These are phyloP conservation scores for Nephelium lappaceum DNA, from an alignment of 345 rosid species.

Conservation along the genomic window DNA sequence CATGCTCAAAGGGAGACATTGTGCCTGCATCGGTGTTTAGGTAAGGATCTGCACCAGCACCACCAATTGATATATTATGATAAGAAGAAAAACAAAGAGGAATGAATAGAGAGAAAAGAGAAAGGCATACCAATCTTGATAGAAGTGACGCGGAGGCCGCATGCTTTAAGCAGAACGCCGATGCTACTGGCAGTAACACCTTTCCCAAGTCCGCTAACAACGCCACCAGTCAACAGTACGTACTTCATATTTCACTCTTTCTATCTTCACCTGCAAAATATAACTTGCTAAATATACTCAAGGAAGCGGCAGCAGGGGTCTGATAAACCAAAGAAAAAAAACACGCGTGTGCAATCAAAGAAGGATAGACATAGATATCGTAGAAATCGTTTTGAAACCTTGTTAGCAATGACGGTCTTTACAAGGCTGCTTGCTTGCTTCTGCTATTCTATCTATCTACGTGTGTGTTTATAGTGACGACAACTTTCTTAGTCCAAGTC, in stretches of 20 bases:
- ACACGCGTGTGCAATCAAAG: not conserved
- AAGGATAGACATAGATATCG: constrained; percentile 13
- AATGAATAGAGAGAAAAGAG: not conserved
- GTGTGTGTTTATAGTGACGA: not conserved
- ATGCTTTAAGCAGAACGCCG: constrained; percentile 78
- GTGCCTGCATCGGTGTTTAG: constrained; percentile 87
- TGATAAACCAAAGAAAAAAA: constrained; percentile 27
- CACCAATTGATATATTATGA: too few relatives aligned
- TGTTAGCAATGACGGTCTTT: constrained; percentile 29
- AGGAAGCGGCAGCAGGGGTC: not conserved
- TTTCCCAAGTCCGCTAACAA: constrained; percentile 83
- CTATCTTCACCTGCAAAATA: not conserved
- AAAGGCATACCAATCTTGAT: constrained; percentile 67
- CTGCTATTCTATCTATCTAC: not conserved
- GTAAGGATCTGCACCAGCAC: constrained; percentile 63
- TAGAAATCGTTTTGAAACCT: constrained; percentile 25
- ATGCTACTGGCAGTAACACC: constrained; percentile 89
- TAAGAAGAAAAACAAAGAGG: too few relatives aligned
- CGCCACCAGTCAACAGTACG: constrained; percentile 81
- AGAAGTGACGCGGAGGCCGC: constrained; percentile 80
- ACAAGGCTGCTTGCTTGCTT: constrained; percentile 12
- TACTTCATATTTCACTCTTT: constrained; percentile 54
- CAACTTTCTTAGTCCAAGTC: not conserved
- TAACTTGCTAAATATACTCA: not conserved
- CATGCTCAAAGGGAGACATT: constrained; percentile 93